phyloP scores from a whole-genome alignment of 345 rosid genomes.

The Citrus inodora region DNA sequence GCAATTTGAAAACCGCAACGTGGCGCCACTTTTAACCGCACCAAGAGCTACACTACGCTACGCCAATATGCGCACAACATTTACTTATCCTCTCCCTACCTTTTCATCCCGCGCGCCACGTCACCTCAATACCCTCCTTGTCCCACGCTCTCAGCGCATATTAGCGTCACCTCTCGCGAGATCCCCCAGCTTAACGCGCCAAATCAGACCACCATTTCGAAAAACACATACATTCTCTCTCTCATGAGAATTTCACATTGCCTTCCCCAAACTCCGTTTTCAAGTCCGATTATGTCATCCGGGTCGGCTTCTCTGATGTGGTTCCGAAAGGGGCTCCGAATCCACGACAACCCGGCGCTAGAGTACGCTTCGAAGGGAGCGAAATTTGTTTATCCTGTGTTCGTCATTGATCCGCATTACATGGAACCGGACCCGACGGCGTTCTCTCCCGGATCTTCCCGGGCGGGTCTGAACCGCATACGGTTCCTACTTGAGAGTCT shows the following conservation, averaged over 20 bases:
- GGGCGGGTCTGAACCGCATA: constrained; percentile 73
- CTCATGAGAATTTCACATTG: constrained; percentile 11
- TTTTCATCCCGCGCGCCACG: not conserved
- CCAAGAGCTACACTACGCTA: not conserved
- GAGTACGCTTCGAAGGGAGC: constrained; percentile 54
- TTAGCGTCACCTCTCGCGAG: not conserved
- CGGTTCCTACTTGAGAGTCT: constrained; percentile 81
- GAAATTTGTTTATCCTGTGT: constrained; percentile 59
- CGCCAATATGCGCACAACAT: not conserved
- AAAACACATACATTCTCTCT: not conserved
- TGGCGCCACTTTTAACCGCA: constrained; percentile 31
- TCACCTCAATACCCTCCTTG: not conserved
- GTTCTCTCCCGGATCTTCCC: constrained; percentile 67
- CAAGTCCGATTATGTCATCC: constrained; percentile 37
- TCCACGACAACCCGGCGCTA: constrained; percentile 95
- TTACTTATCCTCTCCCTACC: not conserved
- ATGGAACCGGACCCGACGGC: constrained; percentile 72
- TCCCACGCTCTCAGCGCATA: not conserved
- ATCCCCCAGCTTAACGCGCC: not conserved
- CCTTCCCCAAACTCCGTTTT: not conserved
- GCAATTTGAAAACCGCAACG: constrained; percentile 15
- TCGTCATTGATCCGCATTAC: constrained; percentile 85
- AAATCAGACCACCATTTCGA: not conserved
- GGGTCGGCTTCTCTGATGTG: constrained; percentile 69
- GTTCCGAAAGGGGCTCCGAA: constrained; percentile 89